Conservation (phyloP, 768 basidiomycete genomes). For the Suillus subluteus region DNA sequence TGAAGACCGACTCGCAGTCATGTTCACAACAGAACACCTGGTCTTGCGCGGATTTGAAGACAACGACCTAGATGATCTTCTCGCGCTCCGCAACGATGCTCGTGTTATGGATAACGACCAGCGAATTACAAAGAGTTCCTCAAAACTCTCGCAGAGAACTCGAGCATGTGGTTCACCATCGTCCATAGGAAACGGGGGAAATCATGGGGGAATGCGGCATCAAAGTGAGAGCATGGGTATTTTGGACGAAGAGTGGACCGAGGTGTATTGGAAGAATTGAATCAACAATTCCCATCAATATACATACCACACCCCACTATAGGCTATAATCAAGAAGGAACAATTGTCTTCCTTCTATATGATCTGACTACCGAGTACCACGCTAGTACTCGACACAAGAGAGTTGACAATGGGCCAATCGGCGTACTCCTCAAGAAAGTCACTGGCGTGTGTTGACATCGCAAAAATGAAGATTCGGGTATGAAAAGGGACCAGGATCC, state of each 20-base stretch:
- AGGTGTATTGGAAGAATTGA: constrained; percentile 1
- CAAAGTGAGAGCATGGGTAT: constrained; percentile 32
- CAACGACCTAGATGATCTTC: constrained; percentile 21
- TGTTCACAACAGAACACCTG: constrained; percentile 32
- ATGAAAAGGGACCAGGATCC: no score
- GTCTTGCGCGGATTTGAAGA: constrained; percentile 25
- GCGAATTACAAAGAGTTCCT: constrained; percentile 19
- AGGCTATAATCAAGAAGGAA: no score
- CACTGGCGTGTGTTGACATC: no score
- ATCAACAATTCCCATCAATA: neutral
- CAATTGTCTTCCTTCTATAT: no score
- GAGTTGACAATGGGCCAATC: no score
- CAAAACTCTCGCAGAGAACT: constrained; percentile 16
- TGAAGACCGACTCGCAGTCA: neutral
- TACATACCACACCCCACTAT: neutral
- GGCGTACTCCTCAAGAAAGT: no score
- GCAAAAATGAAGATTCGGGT: no score
- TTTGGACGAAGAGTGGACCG: constrained; percentile 37
- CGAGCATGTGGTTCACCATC: constrained; percentile 25
- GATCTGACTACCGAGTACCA: no score
- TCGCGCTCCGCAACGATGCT: constrained; percentile 27
- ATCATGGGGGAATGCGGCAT: constrained; percentile 27
- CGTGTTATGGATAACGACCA: constrained; percentile 20
- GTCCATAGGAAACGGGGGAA: constrained; percentile 22
- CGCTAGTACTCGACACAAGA: no score